Base-by-base conservation (phyloP, 2,329 filamentous ascomycete genomes). In the Beauveria bassiana region DNA sequence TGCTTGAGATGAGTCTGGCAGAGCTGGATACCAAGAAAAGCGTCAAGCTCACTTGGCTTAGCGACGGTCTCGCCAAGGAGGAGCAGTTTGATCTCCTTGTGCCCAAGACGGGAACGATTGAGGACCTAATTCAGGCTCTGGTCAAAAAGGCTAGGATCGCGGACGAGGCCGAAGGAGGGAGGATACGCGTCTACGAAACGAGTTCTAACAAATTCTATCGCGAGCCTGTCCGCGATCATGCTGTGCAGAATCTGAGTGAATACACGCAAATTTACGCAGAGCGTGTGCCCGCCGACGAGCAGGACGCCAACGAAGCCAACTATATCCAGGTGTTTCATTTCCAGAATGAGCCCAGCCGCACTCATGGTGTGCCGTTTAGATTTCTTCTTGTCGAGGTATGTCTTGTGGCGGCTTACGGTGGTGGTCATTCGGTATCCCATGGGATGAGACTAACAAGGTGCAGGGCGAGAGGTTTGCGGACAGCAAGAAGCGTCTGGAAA, bases 11-110 rank as follows among this genome's bases (percentile, higher is more conserved):
- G 79, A 96, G 91, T 69, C 77, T 99, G 52, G 89, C 90, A 26
- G 96, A 99, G 73, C 81, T 96, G 49, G 95, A 99, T 70, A 95
- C 90, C 61, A 95, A 96, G 79, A 97, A 96, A 78, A 85, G 79
- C 62, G 78, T 98, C 65, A 93, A 90, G 73, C 77, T 99, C 53
- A 90, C 81, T 1, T 93, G 89, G 86, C 79, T 99, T 51, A 89
- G 88, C 46, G 95, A 99, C 65, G 95, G 95, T 49, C 88, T 98
- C 65, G 86, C 86, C 12, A 98, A 97, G 78, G 93, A 96, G 86
- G 92, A 97, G 68, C 79, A 81, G 1, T 84, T 86, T 64, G 93
- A 97, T 66, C 76, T 98, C 47, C 85, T 99, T 60, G 91, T 98
- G 5, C 86, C 91, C 64, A 96, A 96, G 75, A 91, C 87, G 65